phyloP scores from a whole-genome alignment of 257 asterid species.

The Rauvolfia tetraphylla region DNA sequence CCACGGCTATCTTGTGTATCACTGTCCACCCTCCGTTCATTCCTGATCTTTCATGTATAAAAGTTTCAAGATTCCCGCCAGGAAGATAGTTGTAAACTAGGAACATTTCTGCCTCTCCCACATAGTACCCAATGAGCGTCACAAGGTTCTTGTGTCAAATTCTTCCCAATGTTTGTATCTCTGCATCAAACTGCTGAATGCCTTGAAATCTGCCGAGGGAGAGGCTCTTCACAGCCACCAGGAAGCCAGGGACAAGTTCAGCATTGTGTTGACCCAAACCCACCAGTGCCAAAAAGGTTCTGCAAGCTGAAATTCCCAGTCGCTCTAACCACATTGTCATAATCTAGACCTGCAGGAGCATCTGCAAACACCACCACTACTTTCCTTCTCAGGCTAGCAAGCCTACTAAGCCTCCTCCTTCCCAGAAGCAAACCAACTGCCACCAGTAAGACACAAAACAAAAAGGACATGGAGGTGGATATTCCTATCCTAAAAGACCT shows the following conservation, averaged over 20 bases:
- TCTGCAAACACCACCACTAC: slow-evolving; percentile 25
- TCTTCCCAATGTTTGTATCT: slow-evolving; percentile 34
- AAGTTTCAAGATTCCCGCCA: slow-evolving; percentile 40
- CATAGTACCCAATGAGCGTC: slow-evolving; percentile 39
- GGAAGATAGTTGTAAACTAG: slow-evolving; percentile 42
- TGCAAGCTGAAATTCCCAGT: slow-evolving; percentile 35
- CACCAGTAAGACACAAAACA: slow-evolving; percentile 5
- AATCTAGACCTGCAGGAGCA: slow-evolving; percentile 32
- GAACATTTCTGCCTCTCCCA: slow-evolving; percentile 32
- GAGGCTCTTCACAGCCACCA: slow-evolving; percentile 42
- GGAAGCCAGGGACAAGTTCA: slow-evolving; percentile 26
- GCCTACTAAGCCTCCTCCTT: slow-evolving; percentile 10
- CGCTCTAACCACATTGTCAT: slow-evolving; percentile 32
- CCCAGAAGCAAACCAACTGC: slow-evolving; percentile 17
- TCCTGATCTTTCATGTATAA: slow-evolving; percentile 32
- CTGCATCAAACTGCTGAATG: slow-evolving; percentile 37
- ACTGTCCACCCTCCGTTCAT: slow-evolving; percentile 22
- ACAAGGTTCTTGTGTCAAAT: slow-evolving; percentile 36
- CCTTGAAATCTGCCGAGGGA: slow-evolving; percentile 39
- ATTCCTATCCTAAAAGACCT: neutral
- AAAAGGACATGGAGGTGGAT: neutral
- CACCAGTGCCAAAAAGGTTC: slow-evolving; percentile 46
- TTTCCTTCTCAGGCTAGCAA: slow-evolving; percentile 5
- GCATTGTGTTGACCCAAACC: slow-evolving; percentile 45
- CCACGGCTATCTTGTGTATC: slow-evolving; percentile 41